Evolutionary conservation across 768 basidiomycete genomes (phyloP).

Genomic region (Rhodosporidiobolus odoratus): DNA sequence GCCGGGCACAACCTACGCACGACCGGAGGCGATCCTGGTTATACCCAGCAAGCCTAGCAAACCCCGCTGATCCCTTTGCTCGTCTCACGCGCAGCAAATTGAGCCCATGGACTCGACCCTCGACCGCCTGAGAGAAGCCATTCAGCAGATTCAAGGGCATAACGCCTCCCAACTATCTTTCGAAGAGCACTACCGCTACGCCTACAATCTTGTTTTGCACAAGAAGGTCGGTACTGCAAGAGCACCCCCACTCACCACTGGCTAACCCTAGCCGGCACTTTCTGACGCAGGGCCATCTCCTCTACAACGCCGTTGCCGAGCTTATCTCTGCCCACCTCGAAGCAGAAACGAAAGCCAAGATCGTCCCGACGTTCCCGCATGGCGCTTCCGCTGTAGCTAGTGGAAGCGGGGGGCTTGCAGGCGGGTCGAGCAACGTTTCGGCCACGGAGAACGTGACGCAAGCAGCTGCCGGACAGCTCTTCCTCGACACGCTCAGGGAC

Average conservation of each 20-base stretch:
- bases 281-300: slow-evolving; percentile 59
- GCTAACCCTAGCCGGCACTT: not conserved
- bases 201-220: slow-evolving; percentile 86
- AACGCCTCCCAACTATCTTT: slow-evolving; percentile 82
- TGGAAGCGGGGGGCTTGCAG: slow-evolving; percentile 4
- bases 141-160: slow-evolving; percentile 89
- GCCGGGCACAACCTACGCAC: not conserved
- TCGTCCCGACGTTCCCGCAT: slow-evolving; percentile 77
- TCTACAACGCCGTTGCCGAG: slow-evolving; percentile 76
- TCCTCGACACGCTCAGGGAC: slow-evolving; percentile 72
- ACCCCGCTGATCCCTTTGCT: not conserved
- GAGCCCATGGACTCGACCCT: slow-evolving; percentile 72
- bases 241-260: not conserved
- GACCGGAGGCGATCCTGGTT: not conserved
- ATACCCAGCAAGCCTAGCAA: too few species aligned
- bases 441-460: slow-evolving; percentile 34
- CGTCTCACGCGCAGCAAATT: slow-evolving; percentile 2
- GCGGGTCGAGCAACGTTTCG: not conserved
- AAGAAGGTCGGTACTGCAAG: too few species aligned
- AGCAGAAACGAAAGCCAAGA: slow-evolving; percentile 64
- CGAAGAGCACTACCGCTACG: slow-evolving; percentile 89
- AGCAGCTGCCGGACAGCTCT: slow-evolving; percentile 69
- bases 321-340: slow-evolving; percentile 80
- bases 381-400: slow-evolving; percentile 46
- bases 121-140: slow-evolving; percentile 71